phyloP scores from a whole-genome alignment of 2,329 filamentous ascomycete species.

The Blastomyces gilchristii region DNA sequence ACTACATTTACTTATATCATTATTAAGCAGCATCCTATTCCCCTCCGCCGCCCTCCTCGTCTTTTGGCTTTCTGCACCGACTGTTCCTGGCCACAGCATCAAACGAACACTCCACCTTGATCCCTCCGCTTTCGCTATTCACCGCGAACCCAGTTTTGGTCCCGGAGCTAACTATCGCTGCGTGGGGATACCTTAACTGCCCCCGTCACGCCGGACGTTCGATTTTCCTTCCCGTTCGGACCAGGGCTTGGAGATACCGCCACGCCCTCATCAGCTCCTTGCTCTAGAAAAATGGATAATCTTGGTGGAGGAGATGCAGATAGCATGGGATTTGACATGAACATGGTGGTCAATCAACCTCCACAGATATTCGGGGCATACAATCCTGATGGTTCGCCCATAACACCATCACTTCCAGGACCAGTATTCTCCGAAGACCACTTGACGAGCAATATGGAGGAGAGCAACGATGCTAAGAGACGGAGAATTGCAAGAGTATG shows the following conservation, averaged over 20 bases:
- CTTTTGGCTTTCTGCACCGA: neutral
- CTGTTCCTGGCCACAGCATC: neutral
- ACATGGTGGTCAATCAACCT: slow-evolving; percentile 51
- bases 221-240: too few species aligned
- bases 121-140: neutral
- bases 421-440: slow-evolving; percentile 37
- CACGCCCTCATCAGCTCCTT: neutral
- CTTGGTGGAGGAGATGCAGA: slow-evolving; percentile 27
- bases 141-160: neutral
- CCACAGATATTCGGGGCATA: slow-evolving; percentile 61
- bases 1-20: neutral
- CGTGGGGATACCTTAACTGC: neutral
- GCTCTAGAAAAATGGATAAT: slow-evolving; percentile 11
- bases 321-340: slow-evolving; percentile 35
- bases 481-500: slow-evolving; percentile 77
- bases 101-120: neutral
- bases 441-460: slow-evolving; percentile 36
- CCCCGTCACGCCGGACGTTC: neutral
- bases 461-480: slow-evolving; percentile 71
- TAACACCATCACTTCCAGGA: slow-evolving; percentile 41
- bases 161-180: neutral
- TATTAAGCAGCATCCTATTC: neutral
- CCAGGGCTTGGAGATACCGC: neutral
- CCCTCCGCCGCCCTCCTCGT: neutral
- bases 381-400: slow-evolving; percentile 48